Conservation (phyloP, 2,329 filamentous ascomycete species). For the Rutstroemia sydowiana region DNA sequence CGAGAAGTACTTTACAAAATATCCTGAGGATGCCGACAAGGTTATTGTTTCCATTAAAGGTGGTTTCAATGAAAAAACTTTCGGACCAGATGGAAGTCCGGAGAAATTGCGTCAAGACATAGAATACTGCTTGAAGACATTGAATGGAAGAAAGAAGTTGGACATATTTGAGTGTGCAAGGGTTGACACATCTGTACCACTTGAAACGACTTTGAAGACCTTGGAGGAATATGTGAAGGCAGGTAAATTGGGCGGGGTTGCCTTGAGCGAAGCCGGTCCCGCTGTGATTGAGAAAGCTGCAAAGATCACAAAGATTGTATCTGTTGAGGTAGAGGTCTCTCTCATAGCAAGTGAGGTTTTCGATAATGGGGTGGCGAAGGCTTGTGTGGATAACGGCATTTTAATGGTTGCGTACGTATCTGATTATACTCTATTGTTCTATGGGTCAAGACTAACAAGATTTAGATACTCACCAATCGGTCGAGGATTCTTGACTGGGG, state of each 20-base stretch:
- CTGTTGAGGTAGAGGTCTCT: constrained; percentile 41
- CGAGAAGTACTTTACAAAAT: constrained; percentile 53
- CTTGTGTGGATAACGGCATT: constrained; percentile 57
- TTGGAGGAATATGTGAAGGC: constrained; percentile 33
- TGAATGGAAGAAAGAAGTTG: constrained; percentile 42
- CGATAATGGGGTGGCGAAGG: constrained; percentile 34
- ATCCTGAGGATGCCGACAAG: constrained; percentile 56
- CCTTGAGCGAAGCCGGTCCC: constrained; percentile 37
- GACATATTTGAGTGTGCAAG: constrained; percentile 46
- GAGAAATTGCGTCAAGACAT: constrained; percentile 49
- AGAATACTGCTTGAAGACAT: constrained; percentile 46
- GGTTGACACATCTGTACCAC: constrained; percentile 37
- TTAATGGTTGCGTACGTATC: constrained; percentile 50
- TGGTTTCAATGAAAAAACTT: constrained; percentile 33
- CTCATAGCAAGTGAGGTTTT: constrained; percentile 34
- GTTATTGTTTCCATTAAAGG: constrained; percentile 59
- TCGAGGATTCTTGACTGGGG: constrained; percentile 48
- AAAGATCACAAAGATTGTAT: constrained; percentile 34
- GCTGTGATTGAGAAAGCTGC: constrained; percentile 35
- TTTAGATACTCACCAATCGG: constrained; percentile 60
- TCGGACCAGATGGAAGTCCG: constrained; percentile 43
- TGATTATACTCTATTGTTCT: neutral
- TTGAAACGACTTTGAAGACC: constrained; percentile 33
- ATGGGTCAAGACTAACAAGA: constrained; percentile 12
- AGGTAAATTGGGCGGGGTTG: constrained; percentile 39